Conservation (phyloP, 768 basidiomycete genomes). For the Tulasnella sp. region DNA sequence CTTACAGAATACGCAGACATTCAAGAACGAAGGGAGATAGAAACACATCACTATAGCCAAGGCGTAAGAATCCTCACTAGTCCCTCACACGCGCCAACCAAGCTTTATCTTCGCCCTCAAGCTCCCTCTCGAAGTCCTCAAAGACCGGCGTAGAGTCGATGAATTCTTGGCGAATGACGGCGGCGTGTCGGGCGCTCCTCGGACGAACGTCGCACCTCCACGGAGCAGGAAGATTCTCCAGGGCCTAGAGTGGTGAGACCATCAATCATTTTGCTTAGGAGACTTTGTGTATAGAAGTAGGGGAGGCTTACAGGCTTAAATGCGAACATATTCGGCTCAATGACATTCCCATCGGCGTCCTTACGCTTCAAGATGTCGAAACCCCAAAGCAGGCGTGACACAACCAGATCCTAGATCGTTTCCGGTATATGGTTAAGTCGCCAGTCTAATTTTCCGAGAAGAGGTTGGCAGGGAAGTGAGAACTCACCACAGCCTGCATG, state of each 20-base stretch:
- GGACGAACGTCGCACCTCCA: neutral
- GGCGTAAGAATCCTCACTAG: neutral
- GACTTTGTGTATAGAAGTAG: neutral
- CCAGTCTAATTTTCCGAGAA: neutral
- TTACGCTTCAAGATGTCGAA: constrained; percentile 7
- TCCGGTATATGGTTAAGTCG: neutral
- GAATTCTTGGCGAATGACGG: constrained; percentile 7
- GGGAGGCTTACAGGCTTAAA: neutral
- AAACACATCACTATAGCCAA: no score
- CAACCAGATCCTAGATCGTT: neutral
- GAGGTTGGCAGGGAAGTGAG: no score
- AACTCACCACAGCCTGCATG: neutral
- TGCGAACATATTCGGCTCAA: neutral
- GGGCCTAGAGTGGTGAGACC: neutral
- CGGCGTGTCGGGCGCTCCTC: neutral
- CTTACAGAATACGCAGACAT: no score
- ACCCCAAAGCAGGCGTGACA: constrained; percentile 3
- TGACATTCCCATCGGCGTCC: neutral
- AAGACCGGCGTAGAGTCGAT: neutral
- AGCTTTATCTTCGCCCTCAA: neutral
- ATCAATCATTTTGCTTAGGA: no score
- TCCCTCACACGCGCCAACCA: neutral
- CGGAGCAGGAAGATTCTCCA: neutral
- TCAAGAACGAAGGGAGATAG: no score
- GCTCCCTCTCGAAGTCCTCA: constrained; percentile 1